These are phyloP conservation scores for Lentinus brumalis DNA, from an alignment of 768 basidiomycete genomes.

Conservation along the genomic window DNA sequence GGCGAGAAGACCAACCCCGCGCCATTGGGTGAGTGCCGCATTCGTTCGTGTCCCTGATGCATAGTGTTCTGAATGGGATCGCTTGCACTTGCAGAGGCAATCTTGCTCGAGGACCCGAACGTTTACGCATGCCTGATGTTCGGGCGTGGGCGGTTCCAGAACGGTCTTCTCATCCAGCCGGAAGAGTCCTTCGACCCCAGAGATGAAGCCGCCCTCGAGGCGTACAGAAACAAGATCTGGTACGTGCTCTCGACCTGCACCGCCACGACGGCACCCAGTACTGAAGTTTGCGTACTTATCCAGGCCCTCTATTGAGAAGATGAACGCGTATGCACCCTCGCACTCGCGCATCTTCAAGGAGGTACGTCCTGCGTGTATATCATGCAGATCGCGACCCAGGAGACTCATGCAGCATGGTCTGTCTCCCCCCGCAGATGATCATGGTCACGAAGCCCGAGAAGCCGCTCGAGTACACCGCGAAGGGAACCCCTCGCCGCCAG, in stretches of 20 bases:
- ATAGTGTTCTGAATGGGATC: not conserved
- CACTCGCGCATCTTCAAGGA: constrained; percentile 35
- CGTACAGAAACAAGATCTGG: constrained; percentile 41
- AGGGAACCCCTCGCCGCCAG: constrained; percentile 32
- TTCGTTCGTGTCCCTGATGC: not conserved
- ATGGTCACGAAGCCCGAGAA: constrained; percentile 29
- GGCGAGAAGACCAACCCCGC: constrained; percentile 40
- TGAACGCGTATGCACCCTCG: constrained; percentile 28
- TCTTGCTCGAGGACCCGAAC: constrained; percentile 37
- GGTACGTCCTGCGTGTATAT: constrained; percentile 24
- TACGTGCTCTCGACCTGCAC: constrained; percentile 9
- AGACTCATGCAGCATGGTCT: too few species aligned
- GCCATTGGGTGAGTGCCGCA: constrained; percentile 33
- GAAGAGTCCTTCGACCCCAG: constrained; percentile 33
- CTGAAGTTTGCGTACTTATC: not conserved
- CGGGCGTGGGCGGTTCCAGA: constrained; percentile 42
- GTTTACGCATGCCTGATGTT: constrained; percentile 40
- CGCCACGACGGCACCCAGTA: not conserved
- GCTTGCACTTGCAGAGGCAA: constrained; percentile 30
- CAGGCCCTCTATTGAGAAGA: constrained; percentile 30
- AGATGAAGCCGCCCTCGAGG: constrained; percentile 31
- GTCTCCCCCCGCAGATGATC: constrained; percentile 27
- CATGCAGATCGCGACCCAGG: too few species aligned
- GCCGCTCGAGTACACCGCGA: constrained; percentile 34
- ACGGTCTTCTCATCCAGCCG: constrained; percentile 45